These are phyloP conservation scores for Pinus tabuliformis DNA, from an alignment of 75 land plant species.

Conservation along the genomic window DNA sequence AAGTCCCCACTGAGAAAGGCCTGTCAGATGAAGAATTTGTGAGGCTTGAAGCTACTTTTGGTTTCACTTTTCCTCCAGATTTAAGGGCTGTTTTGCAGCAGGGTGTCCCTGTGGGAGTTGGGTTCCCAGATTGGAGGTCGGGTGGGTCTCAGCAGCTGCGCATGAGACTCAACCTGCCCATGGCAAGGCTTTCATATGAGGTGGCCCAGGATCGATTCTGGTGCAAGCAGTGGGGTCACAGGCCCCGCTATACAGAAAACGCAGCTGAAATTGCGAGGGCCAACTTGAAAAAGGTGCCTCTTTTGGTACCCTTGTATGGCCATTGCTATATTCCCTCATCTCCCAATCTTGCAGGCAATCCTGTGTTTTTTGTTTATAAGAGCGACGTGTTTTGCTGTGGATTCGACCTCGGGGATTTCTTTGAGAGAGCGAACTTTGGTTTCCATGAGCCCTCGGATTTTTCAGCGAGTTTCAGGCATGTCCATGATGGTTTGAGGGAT, in stretches of 20 bases:
- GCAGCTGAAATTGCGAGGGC: slow-evolving; percentile 53
- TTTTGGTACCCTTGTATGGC: slow-evolving; percentile 43
- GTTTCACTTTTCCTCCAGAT: slow-evolving; percentile 87
- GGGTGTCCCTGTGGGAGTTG: slow-evolving; percentile 73
- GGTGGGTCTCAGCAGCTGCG: slow-evolving; percentile 38
- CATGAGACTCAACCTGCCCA: slow-evolving; percentile 48
- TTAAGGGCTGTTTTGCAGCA: slow-evolving; percentile 66
- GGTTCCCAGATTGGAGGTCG: slow-evolving; percentile 93
- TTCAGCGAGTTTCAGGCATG: slow-evolving; percentile 1
- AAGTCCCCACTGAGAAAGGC: slow-evolving; percentile 49
- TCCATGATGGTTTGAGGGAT: neutral
- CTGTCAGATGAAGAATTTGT: slow-evolving; percentile 73
- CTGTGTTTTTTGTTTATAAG: slow-evolving; percentile 47
- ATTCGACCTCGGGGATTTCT: slow-evolving; percentile 51
- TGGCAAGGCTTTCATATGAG: slow-evolving; percentile 60
- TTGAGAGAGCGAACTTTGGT: slow-evolving; percentile 36
- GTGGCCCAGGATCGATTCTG: slow-evolving; percentile 55
- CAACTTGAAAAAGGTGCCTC: slow-evolving; percentile 53
- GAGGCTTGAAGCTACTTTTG: slow-evolving; percentile 68
- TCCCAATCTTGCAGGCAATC: slow-evolving; percentile 55
- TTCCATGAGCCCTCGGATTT: neutral
- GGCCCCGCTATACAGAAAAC: slow-evolving; percentile 55
- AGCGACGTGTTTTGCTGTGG: slow-evolving; percentile 29
- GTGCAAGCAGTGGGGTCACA: slow-evolving; percentile 75
- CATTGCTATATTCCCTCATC: slow-evolving; percentile 48